A percentile compares a stretch with the other conserved stretches of the same genome.
Conservation (phyloP, 257 asterid genomes). For the Solanum habrochaites region DNA sequence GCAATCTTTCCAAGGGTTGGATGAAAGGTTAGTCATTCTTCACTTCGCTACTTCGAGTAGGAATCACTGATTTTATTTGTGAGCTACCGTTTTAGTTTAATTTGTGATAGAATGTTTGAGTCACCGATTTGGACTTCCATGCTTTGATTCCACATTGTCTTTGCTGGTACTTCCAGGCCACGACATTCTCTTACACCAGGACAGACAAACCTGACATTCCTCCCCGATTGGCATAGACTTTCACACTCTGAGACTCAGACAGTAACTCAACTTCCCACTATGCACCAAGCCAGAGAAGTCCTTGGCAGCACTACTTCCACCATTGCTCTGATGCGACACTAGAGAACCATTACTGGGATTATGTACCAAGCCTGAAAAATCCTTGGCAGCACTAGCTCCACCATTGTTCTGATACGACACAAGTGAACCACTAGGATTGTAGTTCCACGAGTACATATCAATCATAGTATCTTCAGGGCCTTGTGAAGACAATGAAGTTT, state of each 20-base stretch:
- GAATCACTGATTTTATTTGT: too few relatives aligned
- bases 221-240: neutral
- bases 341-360: constrained; percentile 3
- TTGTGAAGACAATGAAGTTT: neutral
- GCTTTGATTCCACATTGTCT: neutral
- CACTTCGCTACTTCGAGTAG: neutral
- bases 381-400: neutral
- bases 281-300: neutral
- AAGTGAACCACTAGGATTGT: constrained; percentile 2
- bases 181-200: neutral
- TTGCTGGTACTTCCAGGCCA: constrained; percentile 3
- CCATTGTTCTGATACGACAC: neutral
- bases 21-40: neutral
- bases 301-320: neutral
- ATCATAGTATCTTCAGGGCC: constrained; percentile 4
- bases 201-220: neutral
- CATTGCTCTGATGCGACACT: neutral
- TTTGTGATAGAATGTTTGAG: neutral
- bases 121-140: constrained; percentile 6
- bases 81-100: too few relatives aligned
- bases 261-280: constrained; percentile 1
- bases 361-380: neutral
- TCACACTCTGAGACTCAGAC: neutral
- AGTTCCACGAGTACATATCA: constrained; percentile 9
- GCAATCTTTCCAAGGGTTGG: constrained; percentile 1